Conservation (phyloP, 176 grass and related monocot species). For the Eleusine coracana region DNA sequence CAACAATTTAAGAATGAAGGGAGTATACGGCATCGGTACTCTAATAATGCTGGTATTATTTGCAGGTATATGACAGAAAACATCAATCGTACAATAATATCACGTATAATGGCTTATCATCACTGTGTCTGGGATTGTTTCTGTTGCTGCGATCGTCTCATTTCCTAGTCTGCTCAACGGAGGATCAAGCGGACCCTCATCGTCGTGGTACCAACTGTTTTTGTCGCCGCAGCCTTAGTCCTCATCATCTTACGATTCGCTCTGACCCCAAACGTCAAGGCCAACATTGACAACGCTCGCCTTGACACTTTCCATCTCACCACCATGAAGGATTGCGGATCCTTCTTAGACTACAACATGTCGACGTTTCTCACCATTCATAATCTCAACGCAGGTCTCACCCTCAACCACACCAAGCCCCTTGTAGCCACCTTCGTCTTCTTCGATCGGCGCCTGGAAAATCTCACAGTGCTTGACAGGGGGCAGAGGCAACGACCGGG, state of each 20-base stretch:
- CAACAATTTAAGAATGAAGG: too few species aligned
- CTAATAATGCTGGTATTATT: too few species aligned
- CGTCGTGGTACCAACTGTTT: too few species aligned
- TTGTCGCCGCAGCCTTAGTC: too few species aligned
- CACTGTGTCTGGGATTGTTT: too few species aligned
- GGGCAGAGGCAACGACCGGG: not conserved
- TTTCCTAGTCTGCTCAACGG: too few species aligned
- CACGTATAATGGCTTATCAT: too few species aligned
- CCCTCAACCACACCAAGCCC: not conserved
- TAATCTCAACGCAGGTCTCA: not conserved
- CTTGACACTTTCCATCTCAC: conserved; percentile 12
- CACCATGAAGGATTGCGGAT: not conserved
- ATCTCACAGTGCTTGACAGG: not conserved
- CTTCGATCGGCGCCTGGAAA: not conserved
- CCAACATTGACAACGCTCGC: conserved; percentile 11
- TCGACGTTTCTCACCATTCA: conserved; percentile 8
- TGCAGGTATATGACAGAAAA: too few species aligned
- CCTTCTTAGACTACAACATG: conserved; percentile 27
- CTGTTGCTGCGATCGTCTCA: too few species aligned
- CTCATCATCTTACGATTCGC: not conserved
- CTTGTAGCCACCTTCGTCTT: conserved; percentile 21
- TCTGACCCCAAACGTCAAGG: not conserved
- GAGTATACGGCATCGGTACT: too few species aligned
- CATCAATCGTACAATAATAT: too few species aligned
- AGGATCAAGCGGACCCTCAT: too few species aligned